A percentile compares a stretch with the other conserved stretches of the same genome.
Evolutionary conservation across 768 basidiomycete species (phyloP).

Genomic region (Exidia glandulosa): DNA sequence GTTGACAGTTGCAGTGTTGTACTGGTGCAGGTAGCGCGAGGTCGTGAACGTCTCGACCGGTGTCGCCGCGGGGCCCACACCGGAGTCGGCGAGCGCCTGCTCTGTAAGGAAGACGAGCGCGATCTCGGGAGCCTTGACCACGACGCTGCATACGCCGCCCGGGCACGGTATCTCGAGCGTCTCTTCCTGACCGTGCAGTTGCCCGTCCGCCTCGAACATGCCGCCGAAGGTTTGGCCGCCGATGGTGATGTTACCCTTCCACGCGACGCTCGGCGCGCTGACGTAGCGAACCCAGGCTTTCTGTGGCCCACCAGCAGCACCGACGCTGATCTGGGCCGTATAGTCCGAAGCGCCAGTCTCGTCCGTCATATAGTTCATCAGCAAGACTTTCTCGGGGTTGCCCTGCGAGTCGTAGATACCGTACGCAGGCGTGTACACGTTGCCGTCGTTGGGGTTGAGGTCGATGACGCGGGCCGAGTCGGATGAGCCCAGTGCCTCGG

Average conservation of each 20-base stretch:
- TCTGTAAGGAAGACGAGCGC: slow-evolving; percentile 62
- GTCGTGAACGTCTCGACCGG: slow-evolving; percentile 30
- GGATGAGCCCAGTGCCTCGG: slow-evolving; percentile 35
- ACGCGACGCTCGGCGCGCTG: slow-evolving; percentile 36
- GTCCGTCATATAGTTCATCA: slow-evolving; percentile 42
- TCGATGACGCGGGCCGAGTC: slow-evolving; percentile 33
- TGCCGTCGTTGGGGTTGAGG: slow-evolving; percentile 23
- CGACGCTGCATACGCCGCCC: slow-evolving; percentile 44
- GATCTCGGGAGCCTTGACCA: slow-evolving; percentile 59
- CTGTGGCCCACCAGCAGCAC: slow-evolving; percentile 6
- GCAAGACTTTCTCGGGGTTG: slow-evolving; percentile 26
- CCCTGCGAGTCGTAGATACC: slow-evolving; percentile 36
- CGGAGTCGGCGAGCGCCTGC: slow-evolving; percentile 25
- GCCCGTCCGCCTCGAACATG: slow-evolving; percentile 55
- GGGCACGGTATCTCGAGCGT: slow-evolving; percentile 50
- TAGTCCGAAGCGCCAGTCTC: slow-evolving; percentile 28
- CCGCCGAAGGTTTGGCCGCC: slow-evolving; percentile 56
- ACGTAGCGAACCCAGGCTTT: slow-evolving; percentile 37
- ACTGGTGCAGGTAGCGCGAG: neutral
- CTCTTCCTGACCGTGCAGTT: slow-evolving; percentile 41
- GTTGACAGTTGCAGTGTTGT: slow-evolving; percentile 44
- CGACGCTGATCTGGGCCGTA: slow-evolving; percentile 25
- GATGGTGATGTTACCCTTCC: slow-evolving; percentile 63
- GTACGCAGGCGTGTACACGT: slow-evolving; percentile 34
- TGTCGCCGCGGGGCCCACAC: slow-evolving; percentile 17